Percentiles rank a stretch among this genome's conserved stretches.
Conservation (phyloP, 208 protist genomes). For the Trypanosoma rangeli region DNA sequence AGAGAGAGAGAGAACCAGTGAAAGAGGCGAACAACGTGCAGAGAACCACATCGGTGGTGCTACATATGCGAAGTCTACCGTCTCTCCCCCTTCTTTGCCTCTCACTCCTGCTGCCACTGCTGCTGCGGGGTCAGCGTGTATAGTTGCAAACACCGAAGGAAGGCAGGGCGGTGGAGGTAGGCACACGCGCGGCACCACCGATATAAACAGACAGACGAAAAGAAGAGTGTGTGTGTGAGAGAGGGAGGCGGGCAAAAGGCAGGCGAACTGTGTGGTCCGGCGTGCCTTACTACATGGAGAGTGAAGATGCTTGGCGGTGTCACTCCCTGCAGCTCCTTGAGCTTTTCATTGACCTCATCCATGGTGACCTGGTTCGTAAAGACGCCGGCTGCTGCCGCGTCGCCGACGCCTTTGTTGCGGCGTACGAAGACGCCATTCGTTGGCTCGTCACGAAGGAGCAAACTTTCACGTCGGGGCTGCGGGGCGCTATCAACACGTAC, state of each 20-base stretch:
- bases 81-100: neutral
- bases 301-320: neutral
- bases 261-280: neutral
- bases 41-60: too few relatives aligned
- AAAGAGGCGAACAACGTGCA: too few relatives aligned
- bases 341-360: conserved; percentile 63
- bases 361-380: conserved; percentile 50
- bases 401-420: conserved; percentile 37
- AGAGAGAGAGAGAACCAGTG: too few relatives aligned
- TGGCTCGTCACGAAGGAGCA: conserved; percentile 19
- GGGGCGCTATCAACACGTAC: conserved; percentile 55
- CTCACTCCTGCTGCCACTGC: neutral
- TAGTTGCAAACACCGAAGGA: neutral
- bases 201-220: neutral
- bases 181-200: too few relatives aligned
- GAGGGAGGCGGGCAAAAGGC: neutral
- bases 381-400: conserved; percentile 48
- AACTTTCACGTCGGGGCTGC: conserved; percentile 31
- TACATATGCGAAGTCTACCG: neutral
- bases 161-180: too few relatives aligned
- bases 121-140: neutral
- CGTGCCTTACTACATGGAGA: neutral
- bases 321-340: conserved; percentile 36
- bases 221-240: neutral
- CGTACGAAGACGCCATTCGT: conserved; percentile 39